These are phyloP conservation scores for Backusella sp. DNA, from an alignment of 192 early-diverging fungal species.

Conservation along the genomic window DNA sequence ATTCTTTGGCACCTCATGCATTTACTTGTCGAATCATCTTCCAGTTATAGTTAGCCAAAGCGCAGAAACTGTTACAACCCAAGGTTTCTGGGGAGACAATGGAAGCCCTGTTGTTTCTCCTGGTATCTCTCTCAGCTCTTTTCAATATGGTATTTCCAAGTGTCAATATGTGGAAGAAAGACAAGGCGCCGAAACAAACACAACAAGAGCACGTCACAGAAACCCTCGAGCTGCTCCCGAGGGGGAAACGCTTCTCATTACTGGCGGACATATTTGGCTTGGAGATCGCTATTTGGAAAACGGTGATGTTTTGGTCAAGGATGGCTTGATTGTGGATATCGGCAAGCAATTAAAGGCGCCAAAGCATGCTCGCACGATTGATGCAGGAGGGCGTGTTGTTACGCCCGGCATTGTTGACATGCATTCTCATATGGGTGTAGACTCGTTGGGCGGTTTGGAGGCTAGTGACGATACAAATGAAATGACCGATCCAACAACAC, in stretches of 20 bases:
- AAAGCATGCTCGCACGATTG: constrained; percentile 45
- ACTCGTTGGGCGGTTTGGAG: constrained; percentile 42
- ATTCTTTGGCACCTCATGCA: constrained; percentile 10
- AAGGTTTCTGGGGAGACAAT: neutral
- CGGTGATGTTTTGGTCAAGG: constrained; percentile 57
- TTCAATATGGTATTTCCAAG: constrained; percentile 14
- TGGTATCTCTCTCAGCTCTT: constrained; percentile 21
- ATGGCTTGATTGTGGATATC: constrained; percentile 56
- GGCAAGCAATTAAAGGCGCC: constrained; percentile 37
- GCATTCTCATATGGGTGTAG: constrained; percentile 59
- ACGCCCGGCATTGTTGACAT: constrained; percentile 81
- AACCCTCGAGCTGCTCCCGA: constrained; percentile 47
- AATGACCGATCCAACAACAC: constrained; percentile 41
- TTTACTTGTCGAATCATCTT: constrained; percentile 1
- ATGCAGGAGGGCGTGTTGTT: constrained; percentile 64
- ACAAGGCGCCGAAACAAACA: constrained; percentile 9
- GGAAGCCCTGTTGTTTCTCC: constrained; percentile 16
- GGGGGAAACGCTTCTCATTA: constrained; percentile 46
- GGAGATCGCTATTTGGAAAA: constrained; percentile 41
- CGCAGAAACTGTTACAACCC: neutral
- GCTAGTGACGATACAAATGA: constrained; percentile 55
- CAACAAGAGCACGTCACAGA: constrained; percentile 16
- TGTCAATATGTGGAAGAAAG: constrained; percentile 13
- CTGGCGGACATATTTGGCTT: constrained; percentile 54
- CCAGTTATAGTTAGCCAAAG: neutral